A percentile compares a stretch with the other conserved stretches of the same genome.
These are phyloP conservation scores for Chamaecrista fasciculata DNA, from an alignment of 306 rosid genomes.

Conservation along the genomic window DNA sequence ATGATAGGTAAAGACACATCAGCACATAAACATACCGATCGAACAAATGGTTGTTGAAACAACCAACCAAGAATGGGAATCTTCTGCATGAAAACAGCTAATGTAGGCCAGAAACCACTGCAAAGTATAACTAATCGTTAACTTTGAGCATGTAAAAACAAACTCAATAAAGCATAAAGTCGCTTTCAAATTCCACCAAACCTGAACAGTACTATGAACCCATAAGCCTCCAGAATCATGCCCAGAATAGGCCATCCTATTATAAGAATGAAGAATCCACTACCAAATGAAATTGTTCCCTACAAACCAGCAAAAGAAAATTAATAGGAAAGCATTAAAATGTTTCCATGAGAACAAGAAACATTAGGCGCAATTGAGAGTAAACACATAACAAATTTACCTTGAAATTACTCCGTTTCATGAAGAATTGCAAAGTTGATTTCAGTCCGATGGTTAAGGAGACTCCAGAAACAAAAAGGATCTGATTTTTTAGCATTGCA, in stretches of 20 bases:
- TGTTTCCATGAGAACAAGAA: constrained; percentile 8
- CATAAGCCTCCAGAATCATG: constrained; percentile 92
- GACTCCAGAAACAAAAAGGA: constrained; percentile 94
- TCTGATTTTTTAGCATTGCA: constrained; percentile 59
- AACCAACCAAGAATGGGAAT: constrained; percentile 94
- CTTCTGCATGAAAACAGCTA: constrained; percentile 89
- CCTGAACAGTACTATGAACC: constrained; percentile 92
- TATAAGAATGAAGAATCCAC: constrained; percentile 83
- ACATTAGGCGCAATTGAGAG: constrained; percentile 2
- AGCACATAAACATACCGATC: constrained; percentile 63
- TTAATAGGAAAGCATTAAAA: neutral
- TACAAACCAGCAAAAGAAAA: constrained; percentile 29
- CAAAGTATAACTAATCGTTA: constrained; percentile 42
- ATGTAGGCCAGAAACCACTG: constrained; percentile 99
- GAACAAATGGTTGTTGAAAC: constrained; percentile 77
- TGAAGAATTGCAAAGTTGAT: constrained; percentile 91
- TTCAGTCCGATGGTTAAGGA: constrained; percentile 89
- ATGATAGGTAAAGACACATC: neutral
- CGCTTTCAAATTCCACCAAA: constrained; percentile 32
- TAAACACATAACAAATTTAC: constrained; percentile 38
- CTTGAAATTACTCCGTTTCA: constrained; percentile 89
- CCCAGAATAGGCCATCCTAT: constrained; percentile 96
- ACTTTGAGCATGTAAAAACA: constrained; percentile 20
- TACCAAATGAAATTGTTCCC: constrained; percentile 95
- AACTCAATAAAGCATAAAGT: constrained; percentile 10